Evolutionary conservation across 2,329 filamentous ascomycete genomes (phyloP).

Genomic region (Penicillium janthinellum): DNA sequence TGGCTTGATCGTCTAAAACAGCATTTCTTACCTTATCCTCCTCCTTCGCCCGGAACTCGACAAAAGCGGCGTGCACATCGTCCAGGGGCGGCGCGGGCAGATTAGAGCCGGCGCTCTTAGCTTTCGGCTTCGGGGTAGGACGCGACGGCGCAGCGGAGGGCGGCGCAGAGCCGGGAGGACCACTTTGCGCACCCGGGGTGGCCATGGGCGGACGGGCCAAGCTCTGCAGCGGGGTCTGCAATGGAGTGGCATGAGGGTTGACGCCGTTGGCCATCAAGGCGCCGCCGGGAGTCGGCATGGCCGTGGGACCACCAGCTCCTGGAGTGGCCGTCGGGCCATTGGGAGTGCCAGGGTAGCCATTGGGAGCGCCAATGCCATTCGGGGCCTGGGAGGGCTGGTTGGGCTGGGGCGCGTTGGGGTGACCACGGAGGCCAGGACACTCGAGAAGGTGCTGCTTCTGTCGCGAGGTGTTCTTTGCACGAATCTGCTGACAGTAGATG

Average conservation of each 20-base stretch:
- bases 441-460: slow-evolving; percentile 56
- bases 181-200: slow-evolving; percentile 39
- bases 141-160: slow-evolving; percentile 37
- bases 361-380: slow-evolving; percentile 44
- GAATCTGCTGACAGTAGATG: slow-evolving; percentile 56
- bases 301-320: slow-evolving; percentile 34
- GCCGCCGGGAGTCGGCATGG: slow-evolving; percentile 46
- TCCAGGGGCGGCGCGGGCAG: slow-evolving; percentile 51
- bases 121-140: slow-evolving; percentile 42
- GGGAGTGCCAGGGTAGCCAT: slow-evolving; percentile 48
- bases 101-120: slow-evolving; percentile 42
- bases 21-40: slow-evolving; percentile 45
- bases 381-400: slow-evolving; percentile 41
- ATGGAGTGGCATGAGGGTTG: slow-evolving; percentile 45
- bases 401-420: slow-evolving; percentile 47
- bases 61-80: slow-evolving; percentile 53
- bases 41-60: slow-evolving; percentile 51
- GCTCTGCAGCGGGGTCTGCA: slow-evolving; percentile 46
- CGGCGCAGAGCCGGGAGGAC: slow-evolving; percentile 31
- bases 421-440: slow-evolving; percentile 51
- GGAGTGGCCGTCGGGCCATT: slow-evolving; percentile 39
- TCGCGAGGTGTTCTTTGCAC: slow-evolving; percentile 56
- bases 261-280: slow-evolving; percentile 49
- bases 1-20: not conserved
- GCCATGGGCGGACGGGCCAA: slow-evolving; percentile 45